Conservation (phyloP, 768 basidiomycete species). For the Clavaria fumosa region DNA sequence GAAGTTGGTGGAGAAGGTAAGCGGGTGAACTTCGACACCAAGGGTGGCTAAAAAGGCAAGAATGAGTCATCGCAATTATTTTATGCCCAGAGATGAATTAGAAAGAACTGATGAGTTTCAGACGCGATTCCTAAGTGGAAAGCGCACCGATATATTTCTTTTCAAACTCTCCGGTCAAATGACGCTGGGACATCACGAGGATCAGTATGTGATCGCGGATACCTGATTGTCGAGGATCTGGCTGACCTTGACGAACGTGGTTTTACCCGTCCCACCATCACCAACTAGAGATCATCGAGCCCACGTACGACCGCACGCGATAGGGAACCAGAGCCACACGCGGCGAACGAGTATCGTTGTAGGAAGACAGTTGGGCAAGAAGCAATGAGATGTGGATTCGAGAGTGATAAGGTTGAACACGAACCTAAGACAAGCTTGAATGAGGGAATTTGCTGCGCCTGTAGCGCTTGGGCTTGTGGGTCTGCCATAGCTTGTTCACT, state of each 20-base stretch:
- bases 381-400: conserved; percentile 14
- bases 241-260: conserved; percentile 97
- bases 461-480: no score
- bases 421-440: conserved; percentile 98
- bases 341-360: conserved; percentile 32
- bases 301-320: conserved; percentile 13
- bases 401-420: conserved; percentile 16
- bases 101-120: no score
- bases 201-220: conserved; percentile 45
- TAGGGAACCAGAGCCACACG: conserved; percentile 10
- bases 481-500: no score
- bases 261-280: conserved; percentile 96
- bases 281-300: conserved; percentile 40
- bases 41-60: conserved; percentile 61
- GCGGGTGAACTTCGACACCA: conserved; percentile 98
- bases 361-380: conserved; percentile 19
- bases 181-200: conserved; percentile 44
- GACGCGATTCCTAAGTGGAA: conserved; percentile 8
- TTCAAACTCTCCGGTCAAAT: conserved; percentile 99
- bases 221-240: conserved; percentile 11
- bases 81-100: no score
- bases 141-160: conserved; percentile 95
- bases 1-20: conserved; percentile 93
- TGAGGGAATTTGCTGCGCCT: conserved; percentile 71
- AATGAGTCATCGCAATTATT: conserved; percentile 9